Evolutionary conservation across 2,329 filamentous ascomycete species (phyloP).

Genomic region (Diaporthe nobilis): DNA sequence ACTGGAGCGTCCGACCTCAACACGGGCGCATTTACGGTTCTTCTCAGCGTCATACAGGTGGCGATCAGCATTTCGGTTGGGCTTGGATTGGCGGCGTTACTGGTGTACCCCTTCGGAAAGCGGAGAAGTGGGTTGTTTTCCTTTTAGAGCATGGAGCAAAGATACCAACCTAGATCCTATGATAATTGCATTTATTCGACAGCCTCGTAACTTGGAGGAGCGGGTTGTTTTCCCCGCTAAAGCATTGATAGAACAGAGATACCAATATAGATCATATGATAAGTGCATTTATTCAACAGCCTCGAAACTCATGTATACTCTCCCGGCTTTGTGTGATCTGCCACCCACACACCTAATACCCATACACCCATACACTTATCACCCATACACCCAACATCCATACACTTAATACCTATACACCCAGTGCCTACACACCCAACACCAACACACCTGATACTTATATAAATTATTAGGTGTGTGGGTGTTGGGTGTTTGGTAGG

Average conservation of each 20-base stretch:
- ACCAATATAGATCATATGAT: too few relatives aligned
- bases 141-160: conserved; percentile 54
- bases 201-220: neutral
- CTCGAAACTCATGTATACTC: neutral
- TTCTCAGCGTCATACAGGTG: conserved; percentile 72
- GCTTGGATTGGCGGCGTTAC: conserved; percentile 68
- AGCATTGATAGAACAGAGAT: too few relatives aligned
- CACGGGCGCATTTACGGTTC: conserved; percentile 65
- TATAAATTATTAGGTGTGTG: too few relatives aligned
- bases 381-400: too few relatives aligned
- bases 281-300: too few relatives aligned
- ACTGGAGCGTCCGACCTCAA: conserved; percentile 52
- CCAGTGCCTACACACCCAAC: too few relatives aligned
- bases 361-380: too few relatives aligned
- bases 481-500: too few relatives aligned
- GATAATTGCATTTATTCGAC: neutral
- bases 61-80: conserved; percentile 75
- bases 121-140: conserved; percentile 70
- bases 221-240: too few relatives aligned
- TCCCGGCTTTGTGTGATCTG: neutral
- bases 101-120: conserved; percentile 71
- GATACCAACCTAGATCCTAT: conserved; percentile 31
- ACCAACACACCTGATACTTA: too few relatives aligned
- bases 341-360: too few relatives aligned
- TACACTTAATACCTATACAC: too few relatives aligned